These are phyloP conservation scores for Pilobolus umbonatus DNA, from an alignment of 192 early-diverging fungal genomes.

Conservation along the genomic window DNA sequence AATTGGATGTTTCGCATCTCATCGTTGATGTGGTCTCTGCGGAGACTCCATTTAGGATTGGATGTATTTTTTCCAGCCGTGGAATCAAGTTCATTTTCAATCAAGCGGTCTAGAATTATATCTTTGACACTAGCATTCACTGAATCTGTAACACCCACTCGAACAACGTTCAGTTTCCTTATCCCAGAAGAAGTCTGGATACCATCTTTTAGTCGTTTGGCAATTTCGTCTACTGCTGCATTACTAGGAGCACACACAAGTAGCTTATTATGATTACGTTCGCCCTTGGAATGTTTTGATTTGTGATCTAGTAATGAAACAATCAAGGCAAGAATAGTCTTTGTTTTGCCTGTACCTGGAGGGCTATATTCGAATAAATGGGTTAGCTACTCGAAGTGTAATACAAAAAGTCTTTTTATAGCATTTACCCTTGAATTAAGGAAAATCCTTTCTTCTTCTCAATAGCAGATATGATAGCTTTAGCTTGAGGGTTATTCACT, in stretches of 20 bases:
- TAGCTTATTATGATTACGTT: constrained; percentile 41
- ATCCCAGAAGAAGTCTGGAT: constrained; percentile 57
- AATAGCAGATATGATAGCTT: constrained; percentile 69
- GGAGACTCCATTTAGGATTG: constrained; percentile 6
- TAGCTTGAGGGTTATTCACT: constrained; percentile 93
- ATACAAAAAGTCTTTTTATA: not conserved
- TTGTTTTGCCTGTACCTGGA: constrained; percentile 74
- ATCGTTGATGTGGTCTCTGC: constrained; percentile 31
- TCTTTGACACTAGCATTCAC: constrained; percentile 71
- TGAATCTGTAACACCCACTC: constrained; percentile 71
- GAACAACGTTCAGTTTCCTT: constrained; percentile 70
- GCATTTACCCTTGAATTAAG: constrained; percentile 74
- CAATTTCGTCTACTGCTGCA: constrained; percentile 95
- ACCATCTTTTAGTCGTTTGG: constrained; percentile 76
- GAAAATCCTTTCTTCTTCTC: constrained; percentile 69
- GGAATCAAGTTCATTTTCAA: constrained; percentile 56
- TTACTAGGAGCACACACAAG: constrained; percentile 95
- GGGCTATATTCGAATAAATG: constrained; percentile 35
- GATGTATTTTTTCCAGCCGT: not conserved
- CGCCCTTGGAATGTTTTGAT: not conserved
- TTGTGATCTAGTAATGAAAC: constrained; percentile 55
- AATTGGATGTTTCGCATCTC: constrained; percentile 36
- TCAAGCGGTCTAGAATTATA: constrained; percentile 64
- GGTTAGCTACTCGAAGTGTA: not conserved
- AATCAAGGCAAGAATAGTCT: constrained; percentile 84